phyloP scores from a whole-genome alignment of 495 filamentous ascomycete genomes.

The Lophiotrema nucula region DNA sequence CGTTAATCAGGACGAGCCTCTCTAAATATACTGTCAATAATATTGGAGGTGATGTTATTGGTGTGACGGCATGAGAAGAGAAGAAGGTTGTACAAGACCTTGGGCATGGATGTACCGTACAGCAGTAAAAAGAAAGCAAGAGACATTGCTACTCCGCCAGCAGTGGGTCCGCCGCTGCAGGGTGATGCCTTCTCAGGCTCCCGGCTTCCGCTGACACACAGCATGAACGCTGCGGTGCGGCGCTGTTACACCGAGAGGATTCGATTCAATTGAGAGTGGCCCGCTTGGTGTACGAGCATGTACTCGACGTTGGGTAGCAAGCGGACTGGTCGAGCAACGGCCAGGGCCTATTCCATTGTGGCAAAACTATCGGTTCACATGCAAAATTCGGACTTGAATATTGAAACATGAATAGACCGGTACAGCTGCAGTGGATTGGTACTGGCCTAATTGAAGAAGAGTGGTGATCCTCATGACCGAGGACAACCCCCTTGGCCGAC shows the following conservation, averaged over 20 bases:
- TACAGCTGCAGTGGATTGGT: conserved; percentile 9
- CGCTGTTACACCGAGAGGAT: conserved; percentile 29
- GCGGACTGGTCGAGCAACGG: background rate
- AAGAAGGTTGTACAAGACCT: conserved; percentile 32
- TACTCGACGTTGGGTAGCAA: conserved; percentile 22
- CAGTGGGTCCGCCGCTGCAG: conserved; percentile 13
- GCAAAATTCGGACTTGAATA: conserved; percentile 14
- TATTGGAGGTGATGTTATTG: conserved; percentile 32
- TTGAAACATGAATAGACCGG: conserved; percentile 13
- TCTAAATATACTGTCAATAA: conserved; percentile 34
- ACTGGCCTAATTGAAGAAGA: conserved; percentile 16
- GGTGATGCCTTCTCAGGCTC: conserved; percentile 6
- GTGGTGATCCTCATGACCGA: conserved; percentile 33
- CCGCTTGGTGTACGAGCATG: conserved; percentile 7
- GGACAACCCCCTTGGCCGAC: conserved; percentile 27
- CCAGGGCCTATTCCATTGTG: conserved; percentile 6
- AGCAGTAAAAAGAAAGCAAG: conserved; percentile 21
- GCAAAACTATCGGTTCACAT: conserved; percentile 19
- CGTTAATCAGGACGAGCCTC: conserved; percentile 31
- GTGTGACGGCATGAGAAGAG: conserved; percentile 30
- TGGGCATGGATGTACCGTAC: conserved; percentile 17
- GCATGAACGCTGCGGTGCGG: conserved; percentile 22
- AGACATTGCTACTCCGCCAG: conserved; percentile 8
- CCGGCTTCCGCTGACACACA: conserved; percentile 24
- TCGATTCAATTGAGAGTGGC: conserved; percentile 7